A percentile compares a stretch with the other conserved stretches of the same genome.
These are phyloP conservation scores for Metschnikowia vanudenii DNA, from an alignment of 805 yeast genomes.

Conservation along the genomic window DNA sequence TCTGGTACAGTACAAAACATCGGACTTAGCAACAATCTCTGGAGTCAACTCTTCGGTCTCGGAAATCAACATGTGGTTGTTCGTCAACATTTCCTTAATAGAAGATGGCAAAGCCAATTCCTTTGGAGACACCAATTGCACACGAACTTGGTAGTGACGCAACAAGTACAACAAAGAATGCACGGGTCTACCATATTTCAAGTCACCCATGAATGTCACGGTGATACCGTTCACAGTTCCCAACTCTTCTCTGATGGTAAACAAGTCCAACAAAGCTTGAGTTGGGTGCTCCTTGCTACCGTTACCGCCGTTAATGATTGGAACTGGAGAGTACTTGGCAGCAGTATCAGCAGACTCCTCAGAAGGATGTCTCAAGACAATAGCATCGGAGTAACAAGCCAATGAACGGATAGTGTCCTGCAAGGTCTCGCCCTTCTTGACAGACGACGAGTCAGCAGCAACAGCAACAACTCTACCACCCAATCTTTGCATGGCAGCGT, in stretches of 20 bases:
- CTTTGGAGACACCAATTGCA: constrained; percentile 88
- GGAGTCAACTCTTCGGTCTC: constrained; percentile 80
- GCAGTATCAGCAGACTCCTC: constrained; percentile 92
- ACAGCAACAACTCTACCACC: constrained; percentile 97
- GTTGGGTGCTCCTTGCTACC: constrained; percentile 99
- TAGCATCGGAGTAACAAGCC: constrained; percentile 95
- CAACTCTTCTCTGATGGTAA: constrained; percentile 97
- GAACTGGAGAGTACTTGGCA: constrained; percentile 94
- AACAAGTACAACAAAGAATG: constrained; percentile 91
- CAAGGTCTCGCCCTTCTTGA: constrained; percentile 95
- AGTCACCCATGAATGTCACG: constrained; percentile 98
- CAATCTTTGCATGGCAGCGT: constrained; percentile 99
- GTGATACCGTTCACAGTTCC: constrained; percentile 98
- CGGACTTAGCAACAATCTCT: constrained; percentile 84
- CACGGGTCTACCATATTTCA: constrained; percentile 97
- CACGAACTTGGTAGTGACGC: constrained; percentile 87
- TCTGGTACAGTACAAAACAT: constrained; percentile 96
- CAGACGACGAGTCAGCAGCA: constrained; percentile 84
- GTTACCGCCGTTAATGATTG: constrained; percentile 96
- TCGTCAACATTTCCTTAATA: constrained; percentile 62
- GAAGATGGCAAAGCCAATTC: constrained; percentile 82
- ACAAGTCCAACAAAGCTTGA: constrained; percentile 94
- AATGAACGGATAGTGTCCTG: constrained; percentile 95
- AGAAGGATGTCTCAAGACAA: constrained; percentile 94
- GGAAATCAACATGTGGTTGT: constrained; percentile 63